Evolutionary conservation across 345 rosid species (phyloP).

Genomic region (Eucalyptus paniculata): DNA sequence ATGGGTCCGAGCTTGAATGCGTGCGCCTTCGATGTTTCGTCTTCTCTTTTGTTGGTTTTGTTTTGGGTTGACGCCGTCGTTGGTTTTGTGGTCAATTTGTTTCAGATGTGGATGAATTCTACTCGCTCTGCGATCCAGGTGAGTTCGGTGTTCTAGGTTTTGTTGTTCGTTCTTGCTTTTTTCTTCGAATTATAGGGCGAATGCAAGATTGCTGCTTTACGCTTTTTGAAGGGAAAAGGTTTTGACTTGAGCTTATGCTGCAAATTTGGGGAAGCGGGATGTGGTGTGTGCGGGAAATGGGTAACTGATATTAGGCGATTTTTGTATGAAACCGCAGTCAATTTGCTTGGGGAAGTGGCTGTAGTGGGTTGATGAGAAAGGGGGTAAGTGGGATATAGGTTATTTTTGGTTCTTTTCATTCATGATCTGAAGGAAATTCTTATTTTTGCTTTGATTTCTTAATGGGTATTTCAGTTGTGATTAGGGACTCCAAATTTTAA

Average conservation of each 20-base stretch:
- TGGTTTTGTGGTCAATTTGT: background rate
- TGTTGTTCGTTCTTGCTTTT: background rate
- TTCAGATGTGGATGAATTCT: constrained; percentile 89
- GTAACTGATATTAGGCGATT: background rate
- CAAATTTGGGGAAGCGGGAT: background rate
- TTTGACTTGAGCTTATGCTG: background rate
- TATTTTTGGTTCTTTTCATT: background rate
- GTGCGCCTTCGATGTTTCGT: background rate
- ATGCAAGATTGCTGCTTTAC: background rate
- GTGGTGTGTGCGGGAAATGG: background rate
- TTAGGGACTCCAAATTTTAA: background rate
- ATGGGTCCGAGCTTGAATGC: background rate
- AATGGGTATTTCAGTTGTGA: background rate
- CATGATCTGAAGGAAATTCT: background rate
- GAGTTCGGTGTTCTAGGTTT: background rate
- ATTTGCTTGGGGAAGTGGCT: background rate
- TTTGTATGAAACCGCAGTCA: background rate
- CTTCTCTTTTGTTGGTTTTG: background rate
- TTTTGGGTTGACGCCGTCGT: background rate
- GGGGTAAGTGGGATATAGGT: background rate
- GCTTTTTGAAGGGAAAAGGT: background rate
- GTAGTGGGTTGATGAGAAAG: background rate
- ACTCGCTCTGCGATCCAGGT: constrained; percentile 97
- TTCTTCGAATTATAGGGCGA: background rate
- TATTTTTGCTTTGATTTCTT: background rate